phyloP scores from a whole-genome alignment of 495 filamentous ascomycete species.

The Monascus purpureus region DNA sequence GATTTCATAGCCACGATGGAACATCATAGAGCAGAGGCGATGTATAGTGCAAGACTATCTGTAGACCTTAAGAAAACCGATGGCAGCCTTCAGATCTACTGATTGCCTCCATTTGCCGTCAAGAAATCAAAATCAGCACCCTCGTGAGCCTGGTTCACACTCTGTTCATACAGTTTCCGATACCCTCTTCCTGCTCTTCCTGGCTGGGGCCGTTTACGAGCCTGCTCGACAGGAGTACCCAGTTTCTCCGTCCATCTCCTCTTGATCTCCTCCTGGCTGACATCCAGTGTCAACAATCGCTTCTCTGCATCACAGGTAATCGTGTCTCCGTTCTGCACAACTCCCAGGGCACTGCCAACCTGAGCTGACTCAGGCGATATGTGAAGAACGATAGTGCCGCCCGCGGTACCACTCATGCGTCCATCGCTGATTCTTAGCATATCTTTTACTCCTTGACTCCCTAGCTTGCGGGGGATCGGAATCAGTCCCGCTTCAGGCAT shows the following conservation, averaged over 20 bases:
- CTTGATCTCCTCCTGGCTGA: slow-evolving; percentile 33
- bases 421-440: slow-evolving; percentile 57
- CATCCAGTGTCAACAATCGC: slow-evolving; percentile 28
- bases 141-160: slow-evolving; percentile 49
- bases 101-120: slow-evolving; percentile 34
- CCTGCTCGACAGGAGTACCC: slow-evolving; percentile 7
- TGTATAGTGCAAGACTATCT: too few relatives aligned
- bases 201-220: slow-evolving; percentile 16
- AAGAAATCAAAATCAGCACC: slow-evolving; percentile 56
- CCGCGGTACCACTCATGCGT: slow-evolving; percentile 55
- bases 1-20: too few relatives aligned
- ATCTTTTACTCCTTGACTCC: slow-evolving; percentile 41
- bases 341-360: slow-evolving; percentile 40
- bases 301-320: slow-evolving; percentile 39
- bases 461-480: slow-evolving; percentile 50
- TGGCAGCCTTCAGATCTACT: too few relatives aligned
- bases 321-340: slow-evolving; percentile 45
- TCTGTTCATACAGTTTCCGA: slow-evolving; percentile 47
- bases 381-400: slow-evolving; percentile 54
- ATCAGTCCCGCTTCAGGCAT: slow-evolving; percentile 58
- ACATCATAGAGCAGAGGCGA: too few relatives aligned
- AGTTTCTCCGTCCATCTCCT: slow-evolving; percentile 18
- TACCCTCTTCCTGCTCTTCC: slow-evolving; percentile 40
- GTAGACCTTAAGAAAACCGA: too few relatives aligned
- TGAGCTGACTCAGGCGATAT: slow-evolving; percentile 48